Evolutionary conservation across 495 filamentous ascomycete genomes (phyloP).

Genomic region (Parathielavia appendiculata): DNA sequence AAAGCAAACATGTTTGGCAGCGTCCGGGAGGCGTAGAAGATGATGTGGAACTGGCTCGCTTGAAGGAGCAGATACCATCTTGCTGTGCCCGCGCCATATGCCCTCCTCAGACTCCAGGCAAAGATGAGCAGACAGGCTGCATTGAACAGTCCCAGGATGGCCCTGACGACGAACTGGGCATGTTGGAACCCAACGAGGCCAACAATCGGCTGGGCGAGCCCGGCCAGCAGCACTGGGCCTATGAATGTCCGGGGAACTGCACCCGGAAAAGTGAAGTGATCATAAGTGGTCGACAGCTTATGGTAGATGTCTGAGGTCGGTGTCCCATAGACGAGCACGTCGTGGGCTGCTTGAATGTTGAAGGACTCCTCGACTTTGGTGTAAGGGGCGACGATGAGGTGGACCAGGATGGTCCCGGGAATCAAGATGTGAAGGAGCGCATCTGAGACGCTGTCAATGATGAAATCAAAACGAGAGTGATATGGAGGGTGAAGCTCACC

Average conservation of each 20-base stretch:
- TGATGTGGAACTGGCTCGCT: conserved; percentile 82
- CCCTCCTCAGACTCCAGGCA: conserved; percentile 54
- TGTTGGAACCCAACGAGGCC: conserved; percentile 41
- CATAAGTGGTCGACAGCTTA: conserved; percentile 58
- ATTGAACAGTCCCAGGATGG: conserved; percentile 74
- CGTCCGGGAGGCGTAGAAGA: conserved; percentile 89
- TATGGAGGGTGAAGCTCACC: not conserved
- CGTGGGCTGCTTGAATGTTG: conserved; percentile 91
- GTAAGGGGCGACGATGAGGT: conserved; percentile 77
- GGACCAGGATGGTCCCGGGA: conserved; percentile 62
- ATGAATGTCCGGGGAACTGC: conserved; percentile 87
- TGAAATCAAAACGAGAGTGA: not conserved
- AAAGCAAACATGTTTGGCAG: conserved; percentile 98
- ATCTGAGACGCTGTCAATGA: conserved; percentile 35
- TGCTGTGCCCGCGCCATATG: conserved; percentile 65
- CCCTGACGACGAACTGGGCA: conserved; percentile 58
- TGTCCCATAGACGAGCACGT: conserved; percentile 76
- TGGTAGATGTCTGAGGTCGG: conserved; percentile 51
- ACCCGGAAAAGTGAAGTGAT: conserved; percentile 88
- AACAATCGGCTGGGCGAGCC: conserved; percentile 59
- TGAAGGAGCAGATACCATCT: conserved; percentile 83
- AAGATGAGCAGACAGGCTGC: conserved; percentile 61
- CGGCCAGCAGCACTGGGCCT: conserved; percentile 69
- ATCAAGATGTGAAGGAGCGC: conserved; percentile 51
- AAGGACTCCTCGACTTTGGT: conserved; percentile 99